Evolutionary conservation across 192 early-diverging fungal species (phyloP).

Genomic region (Coemansia sp.): DNA sequence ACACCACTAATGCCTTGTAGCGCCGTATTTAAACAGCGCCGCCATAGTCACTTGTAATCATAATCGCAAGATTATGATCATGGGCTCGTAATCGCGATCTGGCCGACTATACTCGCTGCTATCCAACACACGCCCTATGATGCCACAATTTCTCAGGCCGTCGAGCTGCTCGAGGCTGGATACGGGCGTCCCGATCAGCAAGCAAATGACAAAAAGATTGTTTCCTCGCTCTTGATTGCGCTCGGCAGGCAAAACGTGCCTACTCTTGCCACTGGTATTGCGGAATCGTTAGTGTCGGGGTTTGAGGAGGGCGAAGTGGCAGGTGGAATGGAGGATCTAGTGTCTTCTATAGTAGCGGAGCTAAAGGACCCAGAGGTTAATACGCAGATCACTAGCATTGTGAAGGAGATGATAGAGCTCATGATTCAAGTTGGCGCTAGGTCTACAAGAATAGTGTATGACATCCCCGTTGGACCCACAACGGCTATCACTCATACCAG

Average conservation of each 20-base stretch:
- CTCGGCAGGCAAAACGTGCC: background rate
- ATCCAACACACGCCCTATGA: background rate
- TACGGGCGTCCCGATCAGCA: background rate
- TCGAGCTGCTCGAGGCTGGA: background rate
- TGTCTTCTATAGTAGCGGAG: background rate
- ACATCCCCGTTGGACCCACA: background rate
- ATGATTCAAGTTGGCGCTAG: background rate
- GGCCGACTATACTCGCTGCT: too few species aligned
- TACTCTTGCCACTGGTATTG: background rate
- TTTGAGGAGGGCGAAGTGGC: background rate
- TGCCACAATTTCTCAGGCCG: background rate
- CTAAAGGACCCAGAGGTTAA: background rate
- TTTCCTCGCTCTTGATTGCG: background rate
- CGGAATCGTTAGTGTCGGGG: background rate
- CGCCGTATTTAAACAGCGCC: too few species aligned
- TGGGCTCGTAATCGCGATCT: too few species aligned
- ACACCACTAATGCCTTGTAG: too few species aligned
- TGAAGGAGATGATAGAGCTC: background rate
- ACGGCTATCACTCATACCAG: background rate
- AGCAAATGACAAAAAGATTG: background rate
- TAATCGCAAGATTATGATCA: too few species aligned
- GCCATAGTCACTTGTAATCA: too few species aligned
- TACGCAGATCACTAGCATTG: background rate
- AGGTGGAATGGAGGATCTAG: background rate
- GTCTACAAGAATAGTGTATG: background rate